Conservation (phyloP, 805 yeast genomes). For the Nakazawaea siamensis region DNA sequence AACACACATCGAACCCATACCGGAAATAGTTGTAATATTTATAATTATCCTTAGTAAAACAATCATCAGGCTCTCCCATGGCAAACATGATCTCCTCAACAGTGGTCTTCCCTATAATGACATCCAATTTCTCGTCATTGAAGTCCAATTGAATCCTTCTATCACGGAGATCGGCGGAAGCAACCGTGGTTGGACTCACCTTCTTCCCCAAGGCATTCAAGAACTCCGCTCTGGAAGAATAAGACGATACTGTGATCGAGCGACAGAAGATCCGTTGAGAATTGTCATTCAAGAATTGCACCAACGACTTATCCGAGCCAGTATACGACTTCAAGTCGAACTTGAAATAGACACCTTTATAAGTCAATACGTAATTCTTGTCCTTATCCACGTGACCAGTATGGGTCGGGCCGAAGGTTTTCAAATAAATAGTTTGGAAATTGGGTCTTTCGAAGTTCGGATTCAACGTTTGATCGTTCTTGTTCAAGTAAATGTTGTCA, state of each 20-base stretch:
- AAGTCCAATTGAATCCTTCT: no score
- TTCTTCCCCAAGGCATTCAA: no score
- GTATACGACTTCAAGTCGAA: slow-evolving; percentile 21
- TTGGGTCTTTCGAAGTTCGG: slow-evolving; percentile 10
- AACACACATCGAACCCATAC: slow-evolving; percentile 46
- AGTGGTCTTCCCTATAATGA: slow-evolving; percentile 33
- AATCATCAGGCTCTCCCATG: slow-evolving; percentile 53
- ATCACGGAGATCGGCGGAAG: no score
- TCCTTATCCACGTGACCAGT: slow-evolving; percentile 34
- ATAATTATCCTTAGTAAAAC: slow-evolving; percentile 20
- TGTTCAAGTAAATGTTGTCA: slow-evolving; percentile 2
- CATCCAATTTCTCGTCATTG: neutral
- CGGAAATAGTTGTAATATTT: slow-evolving; percentile 51
- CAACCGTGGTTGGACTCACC: neutral
- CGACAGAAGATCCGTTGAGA: slow-evolving; percentile 27
- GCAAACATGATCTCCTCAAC: slow-evolving; percentile 39
- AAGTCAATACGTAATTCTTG: slow-evolving; percentile 35
- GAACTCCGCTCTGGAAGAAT: slow-evolving; percentile 21
- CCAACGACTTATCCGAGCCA: slow-evolving; percentile 1
- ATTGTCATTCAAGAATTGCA: slow-evolving; percentile 17
- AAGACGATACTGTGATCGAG: slow-evolving; percentile 31
- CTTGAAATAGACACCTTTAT: slow-evolving; percentile 49
- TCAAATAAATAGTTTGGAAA: slow-evolving; percentile 42
- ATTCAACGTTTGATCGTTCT: slow-evolving; percentile 2
- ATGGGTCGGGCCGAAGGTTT: slow-evolving; percentile 54